Evolutionary conservation across 306 rosid genomes (phyloP).

Genomic region (Gleditsia sinensis): DNA sequence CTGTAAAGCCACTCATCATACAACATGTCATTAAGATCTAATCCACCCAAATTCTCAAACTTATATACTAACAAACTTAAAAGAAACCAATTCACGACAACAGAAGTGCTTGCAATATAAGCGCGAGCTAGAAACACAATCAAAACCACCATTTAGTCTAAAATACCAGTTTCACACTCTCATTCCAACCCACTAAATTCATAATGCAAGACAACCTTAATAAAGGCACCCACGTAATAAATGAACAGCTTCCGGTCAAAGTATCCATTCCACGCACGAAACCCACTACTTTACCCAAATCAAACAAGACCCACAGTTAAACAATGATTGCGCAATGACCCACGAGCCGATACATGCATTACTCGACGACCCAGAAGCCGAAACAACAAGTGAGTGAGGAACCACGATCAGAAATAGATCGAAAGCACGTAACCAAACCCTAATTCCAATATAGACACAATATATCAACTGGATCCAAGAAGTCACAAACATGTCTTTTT

Average conservation of each 20-base stretch:
- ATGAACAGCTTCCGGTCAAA: slow-evolving; percentile 37
- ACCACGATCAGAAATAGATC: slow-evolving; percentile 66
- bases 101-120: slow-evolving; percentile 27
- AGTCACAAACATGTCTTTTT: slow-evolving; percentile 5
- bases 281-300: slow-evolving; percentile 41
- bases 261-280: slow-evolving; percentile 29
- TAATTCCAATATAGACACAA: slow-evolving; percentile 48
- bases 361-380: slow-evolving; percentile 36
- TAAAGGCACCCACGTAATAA: slow-evolving; percentile 16
- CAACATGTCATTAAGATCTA: slow-evolving; percentile 35
- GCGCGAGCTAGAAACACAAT: slow-evolving; percentile 28
- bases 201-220: slow-evolving; percentile 44
- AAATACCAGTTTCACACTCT: slow-evolving; percentile 41
- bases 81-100: slow-evolving; percentile 25
- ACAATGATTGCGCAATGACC: slow-evolving; percentile 39
- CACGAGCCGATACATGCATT: slow-evolving; percentile 43
- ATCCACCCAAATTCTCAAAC: slow-evolving; percentile 29
- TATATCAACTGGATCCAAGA: slow-evolving; percentile 73
- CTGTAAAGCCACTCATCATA: slow-evolving; percentile 24
- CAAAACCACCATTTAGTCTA: slow-evolving; percentile 31
- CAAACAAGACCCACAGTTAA: slow-evolving; percentile 41
- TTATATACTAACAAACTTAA: slow-evolving; percentile 37
- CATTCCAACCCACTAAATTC: slow-evolving; percentile 28
- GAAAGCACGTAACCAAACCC: slow-evolving; percentile 54
- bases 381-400: slow-evolving; percentile 27